Evolutionary conservation across 116 monocot species (phyloP).

Genomic region (Dioscorea cayenensis): DNA sequence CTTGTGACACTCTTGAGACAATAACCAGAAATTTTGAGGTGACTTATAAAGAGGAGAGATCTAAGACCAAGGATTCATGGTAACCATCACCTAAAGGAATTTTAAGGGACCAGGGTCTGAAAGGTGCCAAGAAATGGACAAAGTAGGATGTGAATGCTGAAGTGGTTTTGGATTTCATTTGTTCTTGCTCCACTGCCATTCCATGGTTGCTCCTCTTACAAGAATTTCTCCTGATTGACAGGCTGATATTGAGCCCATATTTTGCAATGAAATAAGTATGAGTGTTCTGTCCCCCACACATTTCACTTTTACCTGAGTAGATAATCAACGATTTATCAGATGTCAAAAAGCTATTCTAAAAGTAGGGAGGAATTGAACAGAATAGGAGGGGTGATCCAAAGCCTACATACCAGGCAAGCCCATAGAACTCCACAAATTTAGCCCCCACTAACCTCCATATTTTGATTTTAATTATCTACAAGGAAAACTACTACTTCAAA

Average conservation of each 20-base stretch:
- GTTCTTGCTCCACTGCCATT: constrained; percentile 49
- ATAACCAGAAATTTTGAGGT: constrained; percentile 2
- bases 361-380: not conserved
- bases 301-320: constrained; percentile 27
- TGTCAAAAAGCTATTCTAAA: not conserved
- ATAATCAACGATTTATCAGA: not conserved
- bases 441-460: constrained; percentile 38
- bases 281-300: constrained; percentile 27
- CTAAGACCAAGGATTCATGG: constrained; percentile 34
- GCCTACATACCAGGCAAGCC: constrained; percentile 29
- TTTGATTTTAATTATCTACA: not conserved
- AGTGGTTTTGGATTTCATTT: constrained; percentile 12
- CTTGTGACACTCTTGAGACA: not conserved
- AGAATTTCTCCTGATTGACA: constrained; percentile 16
- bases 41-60: constrained; percentile 29
- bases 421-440: constrained; percentile 36
- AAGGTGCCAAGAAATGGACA: constrained; percentile 24
- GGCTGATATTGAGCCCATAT: not conserved
- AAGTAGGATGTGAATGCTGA: constrained; percentile 23
- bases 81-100: constrained; percentile 66
- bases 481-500: not conserved
- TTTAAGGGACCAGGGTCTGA: constrained; percentile 56
- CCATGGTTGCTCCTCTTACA: constrained; percentile 22
- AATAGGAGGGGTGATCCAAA: not conserved
- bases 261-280: constrained; percentile 19